Evolutionary conservation across 345 rosid species (phyloP).

Genomic region (Acer yangbiense): DNA sequence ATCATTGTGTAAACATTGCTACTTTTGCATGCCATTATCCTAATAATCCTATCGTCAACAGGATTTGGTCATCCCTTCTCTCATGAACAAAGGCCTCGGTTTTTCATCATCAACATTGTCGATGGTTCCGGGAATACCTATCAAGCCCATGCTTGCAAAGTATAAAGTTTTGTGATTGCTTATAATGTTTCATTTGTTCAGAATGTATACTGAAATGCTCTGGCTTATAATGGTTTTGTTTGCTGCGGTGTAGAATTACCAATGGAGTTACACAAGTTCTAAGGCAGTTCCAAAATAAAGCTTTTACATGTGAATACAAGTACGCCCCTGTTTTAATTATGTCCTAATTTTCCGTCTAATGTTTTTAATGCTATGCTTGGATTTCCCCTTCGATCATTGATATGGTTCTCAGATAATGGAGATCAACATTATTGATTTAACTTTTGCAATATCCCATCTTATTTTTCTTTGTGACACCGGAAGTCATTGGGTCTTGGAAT

Average conservation of each 20-base stretch:
- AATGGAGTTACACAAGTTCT: slow-evolving; percentile 67
- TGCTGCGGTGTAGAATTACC: slow-evolving; percentile 54
- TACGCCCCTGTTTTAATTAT: slow-evolving; percentile 37
- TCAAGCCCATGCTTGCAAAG: slow-evolving; percentile 97
- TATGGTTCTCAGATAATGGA: background rate
- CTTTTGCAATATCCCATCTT: background rate
- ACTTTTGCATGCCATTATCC: background rate
- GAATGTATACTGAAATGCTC: slow-evolving; percentile 10
- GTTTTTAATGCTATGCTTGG: background rate
- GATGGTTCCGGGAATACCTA: slow-evolving; percentile 82
- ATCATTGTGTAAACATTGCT: background rate
- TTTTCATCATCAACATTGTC: slow-evolving; percentile 77
- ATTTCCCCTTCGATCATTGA: background rate
- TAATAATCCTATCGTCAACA: slow-evolving; percentile 31
- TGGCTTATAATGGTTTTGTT: slow-evolving; percentile 17
- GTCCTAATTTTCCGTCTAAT: slow-evolving; percentile 1
- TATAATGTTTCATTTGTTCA: slow-evolving; percentile 8
- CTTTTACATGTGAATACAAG: slow-evolving; percentile 92
- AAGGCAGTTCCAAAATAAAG: slow-evolving; percentile 58
- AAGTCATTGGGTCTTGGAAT: background rate
- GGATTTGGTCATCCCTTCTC: slow-evolving; percentile 75
- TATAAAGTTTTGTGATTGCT: slow-evolving; percentile 29
- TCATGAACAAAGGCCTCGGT: slow-evolving; percentile 61
- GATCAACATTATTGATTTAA: background rate
- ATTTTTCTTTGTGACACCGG: background rate